Base-by-base conservation (phyloP, 805 yeast genomes). In the Hanseniaspora pseudoguilliermondii region DNA sequence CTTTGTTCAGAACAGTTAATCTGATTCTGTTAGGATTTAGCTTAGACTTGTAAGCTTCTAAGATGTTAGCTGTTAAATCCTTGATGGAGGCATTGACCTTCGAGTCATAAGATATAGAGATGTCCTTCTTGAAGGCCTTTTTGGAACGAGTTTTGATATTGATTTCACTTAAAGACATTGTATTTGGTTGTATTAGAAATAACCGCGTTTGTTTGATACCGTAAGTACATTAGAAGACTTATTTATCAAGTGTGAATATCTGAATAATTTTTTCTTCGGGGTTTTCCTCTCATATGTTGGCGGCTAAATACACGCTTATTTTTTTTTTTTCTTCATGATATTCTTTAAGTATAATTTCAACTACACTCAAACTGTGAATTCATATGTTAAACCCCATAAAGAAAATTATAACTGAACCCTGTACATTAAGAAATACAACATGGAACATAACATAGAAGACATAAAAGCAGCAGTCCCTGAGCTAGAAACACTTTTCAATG, bases 121-220 rank as follows among this genome's bases (percentile, higher is more conserved):
- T 44, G 10, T 52, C 39, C 23, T 44, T 52, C 18, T 36, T 43
- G 16, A 52, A 52, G 15, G n/a, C 20, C 16, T 52, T 43, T 63
- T 75, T 78, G 16, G 88, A 82, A 58, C 90, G 79, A 2, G 90
- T 77, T 55, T 75, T 74, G 42, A 84, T 77, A 23, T 70, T 71
- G 54, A 81, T 68, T 46, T 55, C 41, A 58, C 49, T 62, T 20
- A 21, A n/a, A 32, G 47, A 16, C 47, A 41, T 41, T 32, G 23
- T 29, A 13, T 9, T 9, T 65, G 46, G 21, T 61, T 32, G 15
- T 8, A 15, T 32, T 11, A 11, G 2, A 11, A 11, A 32, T 32
- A 15, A 32, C 8, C 35, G 35, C 15, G 35, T 32, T 32, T 32
- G 35, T 29, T 32, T 32, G 15, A 32, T 2, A 32, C 15, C 8